phyloP scores from a whole-genome alignment of 129 eudicot species.

The Rutidosis leptorrhynchoides region DNA sequence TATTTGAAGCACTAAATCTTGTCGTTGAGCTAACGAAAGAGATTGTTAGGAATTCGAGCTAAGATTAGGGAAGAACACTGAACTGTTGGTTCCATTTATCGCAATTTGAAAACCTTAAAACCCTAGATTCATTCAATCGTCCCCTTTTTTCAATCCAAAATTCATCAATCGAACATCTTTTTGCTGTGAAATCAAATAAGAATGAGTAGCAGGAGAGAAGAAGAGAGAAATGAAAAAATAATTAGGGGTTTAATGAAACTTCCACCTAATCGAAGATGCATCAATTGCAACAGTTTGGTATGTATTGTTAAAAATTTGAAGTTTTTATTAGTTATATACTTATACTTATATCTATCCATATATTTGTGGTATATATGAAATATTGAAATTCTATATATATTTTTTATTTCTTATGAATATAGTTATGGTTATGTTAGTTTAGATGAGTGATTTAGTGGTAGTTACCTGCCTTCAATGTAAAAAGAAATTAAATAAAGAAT shows the following conservation, averaged over 20 bases:
- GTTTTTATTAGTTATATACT: not conserved
- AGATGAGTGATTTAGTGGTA: slow-evolving; percentile 2
- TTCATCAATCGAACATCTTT: slow-evolving; percentile 2
- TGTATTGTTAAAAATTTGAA: not conserved
- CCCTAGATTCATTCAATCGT: slow-evolving; percentile 31
- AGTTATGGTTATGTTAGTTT: not conserved
- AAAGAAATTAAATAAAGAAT: not conserved
- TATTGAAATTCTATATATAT: too few relatives aligned
- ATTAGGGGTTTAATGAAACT: slow-evolving; percentile 89
- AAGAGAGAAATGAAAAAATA: slow-evolving; percentile 84
- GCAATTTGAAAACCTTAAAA: slow-evolving; percentile 26
- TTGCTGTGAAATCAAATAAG: not conserved
- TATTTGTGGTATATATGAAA: not conserved
- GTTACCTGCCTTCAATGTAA: not conserved
- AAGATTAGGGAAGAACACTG: slow-evolving; percentile 17
- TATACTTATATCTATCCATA: not conserved
- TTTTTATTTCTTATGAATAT: too few relatives aligned
- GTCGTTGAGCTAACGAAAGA: slow-evolving; percentile 20
- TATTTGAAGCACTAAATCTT: slow-evolving; percentile 32
- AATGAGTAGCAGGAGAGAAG: slow-evolving; percentile 69
- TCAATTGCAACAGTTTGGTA: slow-evolving; percentile 92
- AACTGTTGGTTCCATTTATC: slow-evolving; percentile 5
- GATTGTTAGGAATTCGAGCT: slow-evolving; percentile 27
- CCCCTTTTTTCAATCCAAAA: slow-evolving; percentile 14
- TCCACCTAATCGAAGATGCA: slow-evolving; percentile 93